Evolutionary conservation across 495 filamentous ascomycete species (phyloP).

Genomic region (Darksidea phi): DNA sequence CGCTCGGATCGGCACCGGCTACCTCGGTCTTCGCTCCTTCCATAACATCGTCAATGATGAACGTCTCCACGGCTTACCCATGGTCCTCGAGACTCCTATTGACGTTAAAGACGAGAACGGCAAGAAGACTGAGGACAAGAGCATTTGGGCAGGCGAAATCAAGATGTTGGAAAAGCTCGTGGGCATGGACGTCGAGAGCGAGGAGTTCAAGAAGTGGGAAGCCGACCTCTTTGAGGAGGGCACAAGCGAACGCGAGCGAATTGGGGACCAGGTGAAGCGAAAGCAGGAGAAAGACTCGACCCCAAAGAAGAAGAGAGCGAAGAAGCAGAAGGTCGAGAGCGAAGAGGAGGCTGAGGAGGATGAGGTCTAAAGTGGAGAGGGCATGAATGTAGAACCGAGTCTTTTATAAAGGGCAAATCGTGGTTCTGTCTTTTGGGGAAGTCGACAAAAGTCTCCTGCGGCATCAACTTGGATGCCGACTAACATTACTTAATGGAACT

Average conservation of each 20-base stretch:
- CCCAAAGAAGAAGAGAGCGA: conserved; percentile 29
- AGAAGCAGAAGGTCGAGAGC: conserved; percentile 18
- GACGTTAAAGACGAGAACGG: conserved; percentile 62
- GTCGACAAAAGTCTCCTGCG: too few species aligned
- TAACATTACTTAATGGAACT: too few species aligned
- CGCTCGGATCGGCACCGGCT: conserved; percentile 91
- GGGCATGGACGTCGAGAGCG: conserved; percentile 69
- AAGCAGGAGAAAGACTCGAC: conserved; percentile 55
- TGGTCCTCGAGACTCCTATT: conserved; percentile 94
- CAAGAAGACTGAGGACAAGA: conserved; percentile 71
- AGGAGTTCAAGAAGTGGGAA: conserved; percentile 67
- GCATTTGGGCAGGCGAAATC: conserved; percentile 46
- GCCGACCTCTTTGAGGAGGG: conserved; percentile 65
- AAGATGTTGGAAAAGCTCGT: conserved; percentile 79
- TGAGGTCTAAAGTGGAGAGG: not conserved
- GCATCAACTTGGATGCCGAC: too few species aligned
- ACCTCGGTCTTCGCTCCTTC: conserved; percentile 84
- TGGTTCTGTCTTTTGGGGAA: not conserved
- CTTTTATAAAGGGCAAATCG: too few species aligned
- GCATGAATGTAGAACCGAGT: not conserved
- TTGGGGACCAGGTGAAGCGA: conserved; percentile 72
- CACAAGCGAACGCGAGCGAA: conserved; percentile 64
- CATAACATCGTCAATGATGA: conserved; percentile 85
- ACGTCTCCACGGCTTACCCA: conserved; percentile 73
- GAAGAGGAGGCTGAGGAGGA: conserved; percentile 11